Conservation (phyloP, 2,329 filamentous ascomycete species). For the Clonostachys chloroleuca region DNA sequence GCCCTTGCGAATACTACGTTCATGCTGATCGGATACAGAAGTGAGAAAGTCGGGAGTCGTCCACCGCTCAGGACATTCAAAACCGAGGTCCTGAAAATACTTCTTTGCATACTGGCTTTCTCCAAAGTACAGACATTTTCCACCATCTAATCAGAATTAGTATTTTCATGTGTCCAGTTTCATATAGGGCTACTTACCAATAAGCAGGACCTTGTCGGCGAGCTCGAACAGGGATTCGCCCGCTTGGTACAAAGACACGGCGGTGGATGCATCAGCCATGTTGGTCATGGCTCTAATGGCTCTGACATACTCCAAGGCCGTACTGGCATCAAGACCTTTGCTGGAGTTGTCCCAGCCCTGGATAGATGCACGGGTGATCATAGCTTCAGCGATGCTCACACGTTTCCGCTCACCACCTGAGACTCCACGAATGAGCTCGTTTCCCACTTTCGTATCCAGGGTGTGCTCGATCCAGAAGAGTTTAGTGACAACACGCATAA, state of each 20-base stretch:
- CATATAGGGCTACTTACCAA: constrained; percentile 39
- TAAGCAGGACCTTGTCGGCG: constrained; percentile 75
- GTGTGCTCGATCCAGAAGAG: constrained; percentile 71
- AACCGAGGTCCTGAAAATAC: constrained; percentile 70
- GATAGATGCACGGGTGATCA: constrained; percentile 55
- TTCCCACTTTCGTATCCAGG: constrained; percentile 63
- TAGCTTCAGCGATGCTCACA: constrained; percentile 69
- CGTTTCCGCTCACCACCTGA: constrained; percentile 67
- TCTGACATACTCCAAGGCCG: constrained; percentile 67
- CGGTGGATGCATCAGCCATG: constrained; percentile 67
- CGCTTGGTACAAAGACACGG: constrained; percentile 69
- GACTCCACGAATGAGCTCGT: constrained; percentile 60
- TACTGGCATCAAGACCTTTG: constrained; percentile 67
- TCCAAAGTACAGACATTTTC: constrained; percentile 71
- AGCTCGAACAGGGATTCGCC: constrained; percentile 61
- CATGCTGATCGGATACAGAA: constrained; percentile 69
- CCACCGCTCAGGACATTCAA: constrained; percentile 65
- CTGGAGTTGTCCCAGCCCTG: constrained; percentile 75
- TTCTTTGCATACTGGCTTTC: constrained; percentile 55
- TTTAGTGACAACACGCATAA: constrained; percentile 59
- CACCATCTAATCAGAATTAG: constrained; percentile 24
- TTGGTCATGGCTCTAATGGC: constrained; percentile 60
- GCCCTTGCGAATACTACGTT: constrained; percentile 63
- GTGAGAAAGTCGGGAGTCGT: constrained; percentile 75
- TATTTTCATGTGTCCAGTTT: too few species aligned